Conservation (phyloP, 345 rosid species). For the Salix koriyanagi region DNA sequence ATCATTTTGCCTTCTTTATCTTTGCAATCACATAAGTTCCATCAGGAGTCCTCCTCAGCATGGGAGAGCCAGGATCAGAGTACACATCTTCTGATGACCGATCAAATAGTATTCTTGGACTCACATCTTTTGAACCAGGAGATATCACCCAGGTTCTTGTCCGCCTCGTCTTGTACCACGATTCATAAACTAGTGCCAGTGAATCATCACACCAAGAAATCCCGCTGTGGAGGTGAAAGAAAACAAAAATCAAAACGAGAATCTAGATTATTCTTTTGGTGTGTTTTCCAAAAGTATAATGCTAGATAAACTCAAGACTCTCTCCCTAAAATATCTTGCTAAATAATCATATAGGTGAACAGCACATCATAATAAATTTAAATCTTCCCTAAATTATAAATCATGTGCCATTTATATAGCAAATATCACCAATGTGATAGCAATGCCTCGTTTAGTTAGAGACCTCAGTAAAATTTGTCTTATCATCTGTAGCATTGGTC, state of each 20-base stretch:
- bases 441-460: background rate
- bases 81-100: slow-evolving; percentile 97
- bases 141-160: slow-evolving; percentile 90
- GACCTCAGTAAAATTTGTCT: background rate
- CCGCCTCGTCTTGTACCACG: slow-evolving; percentile 92
- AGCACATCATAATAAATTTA: no score
- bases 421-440: background rate
- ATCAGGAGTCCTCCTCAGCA: slow-evolving; percentile 73
- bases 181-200: slow-evolving; percentile 83
- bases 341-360: background rate
- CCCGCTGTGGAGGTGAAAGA: slow-evolving; percentile 50
- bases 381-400: background rate
- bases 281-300: background rate
- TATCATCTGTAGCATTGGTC: background rate
- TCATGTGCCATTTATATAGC: background rate
- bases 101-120: slow-evolving; percentile 80
- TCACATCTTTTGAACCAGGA: slow-evolving; percentile 60
- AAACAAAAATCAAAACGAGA: slow-evolving; percentile 3
- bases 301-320: background rate
- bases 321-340: no score
- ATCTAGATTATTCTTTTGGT: background rate
- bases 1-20: slow-evolving; percentile 65
- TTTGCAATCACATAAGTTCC: slow-evolving; percentile 87
- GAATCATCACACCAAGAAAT: slow-evolving; percentile 96
- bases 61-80: slow-evolving; percentile 98